Conservation (phyloP, 2,329 filamentous ascomycete genomes). For the Xylaria sp. region DNA sequence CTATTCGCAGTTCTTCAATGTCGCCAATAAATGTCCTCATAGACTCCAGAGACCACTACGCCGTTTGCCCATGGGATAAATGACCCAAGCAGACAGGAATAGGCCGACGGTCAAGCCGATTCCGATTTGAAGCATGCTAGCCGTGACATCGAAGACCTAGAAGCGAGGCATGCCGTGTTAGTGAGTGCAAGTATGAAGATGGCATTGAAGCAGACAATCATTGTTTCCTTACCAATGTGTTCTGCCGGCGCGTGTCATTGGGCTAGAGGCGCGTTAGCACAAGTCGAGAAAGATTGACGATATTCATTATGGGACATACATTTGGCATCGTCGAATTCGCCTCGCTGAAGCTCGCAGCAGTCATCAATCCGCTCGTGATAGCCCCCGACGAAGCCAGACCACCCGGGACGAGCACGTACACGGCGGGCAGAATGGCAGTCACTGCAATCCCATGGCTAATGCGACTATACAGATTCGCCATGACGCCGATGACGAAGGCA, state of each 20-base stretch:
- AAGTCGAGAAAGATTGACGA: neutral
- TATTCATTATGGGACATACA: neutral
- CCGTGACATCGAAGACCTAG: conserved; percentile 45
- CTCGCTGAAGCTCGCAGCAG: conserved; percentile 48
- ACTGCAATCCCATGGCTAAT: conserved; percentile 69
- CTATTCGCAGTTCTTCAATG: neutral
- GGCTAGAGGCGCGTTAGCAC: conserved; percentile 12
- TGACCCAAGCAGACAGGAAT: conserved; percentile 50
- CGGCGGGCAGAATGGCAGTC: conserved; percentile 78
- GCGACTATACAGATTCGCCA: conserved; percentile 67
- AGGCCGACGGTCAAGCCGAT: conserved; percentile 59
- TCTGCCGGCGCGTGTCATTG: conserved; percentile 5
- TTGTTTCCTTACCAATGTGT: conserved; percentile 16
- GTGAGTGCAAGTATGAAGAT: neutral
- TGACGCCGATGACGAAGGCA: conserved; percentile 67
- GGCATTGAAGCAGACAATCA: no score
- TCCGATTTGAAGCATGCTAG: conserved; percentile 56
- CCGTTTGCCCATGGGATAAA: conserved; percentile 54
- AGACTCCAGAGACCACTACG: conserved; percentile 46
- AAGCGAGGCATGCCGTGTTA: neutral
- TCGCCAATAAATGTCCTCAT: neutral
- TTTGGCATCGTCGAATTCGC: conserved; percentile 35
- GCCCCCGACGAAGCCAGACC: conserved; percentile 57
- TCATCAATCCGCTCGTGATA: conserved; percentile 52
- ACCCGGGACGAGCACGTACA: conserved; percentile 66